A percentile compares a stretch with the other conserved stretches of the same genome.
These are phyloP conservation scores for Trametes sp. DNA, from an alignment of 1,284 basidiomycete species.

Conservation along the genomic window DNA sequence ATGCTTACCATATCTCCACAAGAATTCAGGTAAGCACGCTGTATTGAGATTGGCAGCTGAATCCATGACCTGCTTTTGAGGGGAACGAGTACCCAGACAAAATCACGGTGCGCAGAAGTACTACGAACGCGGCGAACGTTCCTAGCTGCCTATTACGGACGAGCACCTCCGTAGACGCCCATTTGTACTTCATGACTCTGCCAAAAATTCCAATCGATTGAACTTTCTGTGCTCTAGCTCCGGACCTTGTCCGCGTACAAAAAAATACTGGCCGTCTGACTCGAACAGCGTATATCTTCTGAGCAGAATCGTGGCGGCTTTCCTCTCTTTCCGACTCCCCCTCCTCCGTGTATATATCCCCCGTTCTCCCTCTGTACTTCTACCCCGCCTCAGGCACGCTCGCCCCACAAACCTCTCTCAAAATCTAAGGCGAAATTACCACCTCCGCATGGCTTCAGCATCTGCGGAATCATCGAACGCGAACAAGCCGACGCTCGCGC, in stretches of 20 bases:
- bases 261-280: slow-evolving; percentile 15
- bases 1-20: no score
- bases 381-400: not conserved
- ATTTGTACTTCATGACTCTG: slow-evolving; percentile 18
- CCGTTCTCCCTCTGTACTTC: slow-evolving; percentile 12
- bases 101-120: no score
- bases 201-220: slow-evolving; percentile 35
- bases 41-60: no score
- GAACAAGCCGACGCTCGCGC: slow-evolving; percentile 27
- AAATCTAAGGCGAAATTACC: not conserved
- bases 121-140: slow-evolving; percentile 10
- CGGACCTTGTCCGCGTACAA: slow-evolving; percentile 11
- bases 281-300: slow-evolving; percentile 1
- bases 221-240: not conserved
- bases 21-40: no score
- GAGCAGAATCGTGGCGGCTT: slow-evolving; percentile 18
- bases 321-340: slow-evolving; percentile 25
- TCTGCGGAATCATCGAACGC: slow-evolving; percentile 11
- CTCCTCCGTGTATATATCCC: slow-evolving; percentile 28
- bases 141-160: slow-evolving; percentile 25
- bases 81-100: no score
- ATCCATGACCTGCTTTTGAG: no score
- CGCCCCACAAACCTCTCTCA: not conserved
- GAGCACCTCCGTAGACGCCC: slow-evolving; percentile 17
- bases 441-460: slow-evolving; percentile 23